Evolutionary conservation across 805 yeast species (phyloP).

Genomic region (Candida boleticola): DNA sequence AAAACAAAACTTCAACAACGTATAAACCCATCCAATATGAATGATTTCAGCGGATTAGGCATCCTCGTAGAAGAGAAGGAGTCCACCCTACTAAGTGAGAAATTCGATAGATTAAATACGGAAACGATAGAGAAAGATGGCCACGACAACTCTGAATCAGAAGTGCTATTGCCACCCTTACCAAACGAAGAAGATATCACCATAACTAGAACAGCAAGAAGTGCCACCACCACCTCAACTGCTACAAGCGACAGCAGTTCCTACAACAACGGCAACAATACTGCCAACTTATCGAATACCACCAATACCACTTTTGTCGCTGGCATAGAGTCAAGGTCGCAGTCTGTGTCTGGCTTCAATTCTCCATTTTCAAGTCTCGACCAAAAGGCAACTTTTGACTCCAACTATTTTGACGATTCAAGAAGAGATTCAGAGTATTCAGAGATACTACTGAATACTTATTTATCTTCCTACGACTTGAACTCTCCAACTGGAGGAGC

Average conservation of each 20-base stretch:
- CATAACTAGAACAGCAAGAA: not conserved
- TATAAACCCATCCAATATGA: too few species aligned
- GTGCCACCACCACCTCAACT: not conserved
- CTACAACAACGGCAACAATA: not conserved
- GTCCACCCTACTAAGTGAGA: constrained; percentile 2
- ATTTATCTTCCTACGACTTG: constrained; percentile 13
- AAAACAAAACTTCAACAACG: too few species aligned
- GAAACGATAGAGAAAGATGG: not conserved
- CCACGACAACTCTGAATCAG: constrained; percentile 9
- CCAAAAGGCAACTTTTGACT: not conserved
- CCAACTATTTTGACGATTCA: constrained; percentile 2
- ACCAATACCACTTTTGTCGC: not conserved
- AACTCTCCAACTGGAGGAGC: constrained; percentile 14
- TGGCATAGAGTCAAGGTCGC: not conserved
- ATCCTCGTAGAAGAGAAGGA: constrained; percentile 30
- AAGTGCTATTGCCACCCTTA: constrained; percentile 27
- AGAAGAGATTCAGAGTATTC: constrained; percentile 10
- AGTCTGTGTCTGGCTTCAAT: constrained; percentile 3
- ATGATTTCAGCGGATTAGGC: constrained; percentile 26
- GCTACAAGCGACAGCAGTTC: not conserved
- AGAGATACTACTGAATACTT: constrained; percentile 5
- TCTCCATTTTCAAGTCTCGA: constrained; percentile 2
- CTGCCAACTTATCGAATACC: not conserved
- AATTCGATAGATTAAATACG: not conserved
- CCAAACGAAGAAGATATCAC: constrained; percentile 18